Evolutionary conservation across 306 rosid species (phyloP).

Genomic region (Senna siamea): DNA sequence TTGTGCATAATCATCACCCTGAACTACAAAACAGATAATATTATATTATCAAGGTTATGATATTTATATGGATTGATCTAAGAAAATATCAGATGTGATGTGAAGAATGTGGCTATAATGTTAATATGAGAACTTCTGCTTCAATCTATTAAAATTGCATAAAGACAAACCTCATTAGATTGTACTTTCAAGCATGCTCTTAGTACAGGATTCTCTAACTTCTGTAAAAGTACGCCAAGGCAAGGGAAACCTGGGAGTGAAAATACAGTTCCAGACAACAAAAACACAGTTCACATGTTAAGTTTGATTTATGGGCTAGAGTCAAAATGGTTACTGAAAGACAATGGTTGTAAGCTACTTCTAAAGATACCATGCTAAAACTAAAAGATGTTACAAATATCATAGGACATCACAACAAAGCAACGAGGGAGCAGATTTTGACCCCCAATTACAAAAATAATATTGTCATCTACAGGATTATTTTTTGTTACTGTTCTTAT

Average conservation of each 20-base stretch:
- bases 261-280: constrained; percentile 28
- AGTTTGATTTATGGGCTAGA: constrained; percentile 29
- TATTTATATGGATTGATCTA: background rate
- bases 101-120: background rate
- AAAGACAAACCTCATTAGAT: constrained; percentile 76
- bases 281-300: constrained; percentile 27
- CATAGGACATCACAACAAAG: constrained; percentile 8
- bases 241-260: constrained; percentile 81
- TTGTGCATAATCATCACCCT: background rate
- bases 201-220: constrained; percentile 94
- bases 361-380: constrained; percentile 26
- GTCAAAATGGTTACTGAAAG: constrained; percentile 23
- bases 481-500: background rate
- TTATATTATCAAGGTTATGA: background rate
- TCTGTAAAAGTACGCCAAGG: constrained; percentile 93
- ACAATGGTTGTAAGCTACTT: background rate
- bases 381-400: constrained; percentile 17
- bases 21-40: background rate
- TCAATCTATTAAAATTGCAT: constrained; percentile 28
- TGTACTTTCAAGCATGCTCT: constrained; percentile 81
- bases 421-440: constrained; percentile 12
- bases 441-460: background rate
- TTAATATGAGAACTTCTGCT: constrained; percentile 5
- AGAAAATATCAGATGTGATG: constrained; percentile 13
- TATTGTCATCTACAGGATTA: background rate